Evolutionary conservation across 2,329 filamentous ascomycete genomes (phyloP), one percentile per base, ranked within the genome.

Genomic region (Neoscytalidium dimidiatum): DNA sequence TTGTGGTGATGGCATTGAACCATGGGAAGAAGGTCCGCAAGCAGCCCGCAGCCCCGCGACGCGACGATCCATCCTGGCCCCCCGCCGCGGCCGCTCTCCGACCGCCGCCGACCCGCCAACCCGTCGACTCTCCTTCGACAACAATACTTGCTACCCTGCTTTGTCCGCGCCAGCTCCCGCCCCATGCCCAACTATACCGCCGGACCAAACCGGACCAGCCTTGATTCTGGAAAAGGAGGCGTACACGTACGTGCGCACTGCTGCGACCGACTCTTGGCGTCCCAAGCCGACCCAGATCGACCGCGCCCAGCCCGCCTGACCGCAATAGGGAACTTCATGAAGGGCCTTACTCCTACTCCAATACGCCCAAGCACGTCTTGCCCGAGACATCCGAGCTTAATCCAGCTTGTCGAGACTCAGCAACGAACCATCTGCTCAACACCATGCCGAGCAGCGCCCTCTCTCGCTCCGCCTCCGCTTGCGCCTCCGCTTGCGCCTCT

Each of bases 1-100:
- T 58, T 58, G 53, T 58, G 53, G 17, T 57, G 52, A 35, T 38
- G n/a, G 38, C 38, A 41, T 41, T 41, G 38, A 19, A 33, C 31
- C 11, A 33, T 11, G 31, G 31, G 6, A n/a, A n/a, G 31, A 3
- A 28, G 28, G 23, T 38, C 53, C 53, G 53, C 53, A 44, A 58
- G 31, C 53, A 58, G 53, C 53, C 53, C n/a, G n/a, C n/a, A n/a
- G n/a, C n/a, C n/a, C n/a, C n/a, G n/a, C n/a, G n/a, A n/a, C n/a
- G n/a, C n/a, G n/a, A n/a, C n/a, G n/a, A n/a, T n/a, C 53, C 53
- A 38, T 38, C 35, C 38, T 4, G 51, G 41, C 41, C 51, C 28
- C 41, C 4, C 38, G 38, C 38, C 38, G 17, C 23, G 23, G 23
- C 46, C 29, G 49, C 49, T 28, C 46, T 26, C 23, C 1, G 23